phyloP scores from a whole-genome alignment of 768 basidiomycete species.

The Tremella fuciformis region DNA sequence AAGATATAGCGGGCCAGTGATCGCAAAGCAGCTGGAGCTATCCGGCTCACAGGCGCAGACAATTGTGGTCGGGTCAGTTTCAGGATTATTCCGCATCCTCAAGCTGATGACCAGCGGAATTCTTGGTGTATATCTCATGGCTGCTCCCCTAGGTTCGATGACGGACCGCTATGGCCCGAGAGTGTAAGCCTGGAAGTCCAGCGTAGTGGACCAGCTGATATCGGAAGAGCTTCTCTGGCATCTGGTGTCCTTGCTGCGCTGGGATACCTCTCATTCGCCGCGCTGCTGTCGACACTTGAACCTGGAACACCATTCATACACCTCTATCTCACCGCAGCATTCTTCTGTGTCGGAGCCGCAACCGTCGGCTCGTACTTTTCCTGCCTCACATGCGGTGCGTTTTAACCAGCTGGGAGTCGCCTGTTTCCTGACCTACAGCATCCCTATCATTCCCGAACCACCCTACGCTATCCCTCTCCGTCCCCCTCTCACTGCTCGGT shows the following conservation, averaged over 20 bases:
- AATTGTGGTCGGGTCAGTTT: constrained; percentile 45
- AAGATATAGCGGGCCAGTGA: constrained; percentile 38
- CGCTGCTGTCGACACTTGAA: constrained; percentile 21
- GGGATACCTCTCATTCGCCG: constrained; percentile 47
- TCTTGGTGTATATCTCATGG: constrained; percentile 48
- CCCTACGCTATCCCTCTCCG: constrained; percentile 48
- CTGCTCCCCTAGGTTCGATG: constrained; percentile 49
- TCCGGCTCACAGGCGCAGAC: constrained; percentile 42
- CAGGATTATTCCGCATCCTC: background rate
- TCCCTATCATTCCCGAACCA: constrained; percentile 39
- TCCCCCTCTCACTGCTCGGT: constrained; percentile 46
- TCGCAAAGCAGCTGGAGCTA: constrained; percentile 41
- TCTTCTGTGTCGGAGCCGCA: constrained; percentile 46
- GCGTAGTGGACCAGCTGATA: background rate
- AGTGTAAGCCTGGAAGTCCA: constrained; percentile 32
- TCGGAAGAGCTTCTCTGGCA: constrained; percentile 34
- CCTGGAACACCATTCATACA: constrained; percentile 37
- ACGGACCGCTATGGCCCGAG: constrained; percentile 49
- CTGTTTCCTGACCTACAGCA: background rate
- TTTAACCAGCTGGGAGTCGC: background rate
- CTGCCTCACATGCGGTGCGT: constrained; percentile 45
- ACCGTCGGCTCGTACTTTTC: constrained; percentile 51
- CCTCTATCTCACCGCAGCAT: constrained; percentile 38
- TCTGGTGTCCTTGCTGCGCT: constrained; percentile 39
- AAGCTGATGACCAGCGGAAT: constrained; percentile 33